Base-by-base conservation (phyloP, 2,329 filamentous ascomycete genomes). In the Aspergillus ruber region DNA sequence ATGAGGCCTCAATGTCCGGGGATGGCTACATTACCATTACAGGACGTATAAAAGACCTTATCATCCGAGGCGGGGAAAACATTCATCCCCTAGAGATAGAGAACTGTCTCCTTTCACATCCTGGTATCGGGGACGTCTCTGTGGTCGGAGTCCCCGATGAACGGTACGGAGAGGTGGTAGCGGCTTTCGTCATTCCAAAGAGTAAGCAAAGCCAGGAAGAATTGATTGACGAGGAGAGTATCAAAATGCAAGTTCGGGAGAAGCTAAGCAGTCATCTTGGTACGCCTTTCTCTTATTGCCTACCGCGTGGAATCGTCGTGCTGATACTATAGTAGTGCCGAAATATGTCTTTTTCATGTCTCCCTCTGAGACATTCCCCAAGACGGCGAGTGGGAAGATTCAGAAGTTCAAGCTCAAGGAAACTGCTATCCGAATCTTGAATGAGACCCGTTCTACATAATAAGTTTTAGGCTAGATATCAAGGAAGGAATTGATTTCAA, bases 301-400 rank as follows among this genome's bases (percentile, higher is more conserved):
- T 27, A 25, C 10, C 29, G 23, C 10, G 38, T 18, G 15, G 38
- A 23, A 0, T 7, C 1, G 23, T 4, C 4, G 7, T 18, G 17
- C 42, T 43, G 7, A 43, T 12, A 17, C 17, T 39, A 18, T 15
- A 18, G 12, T 46, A 78, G 88, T 88, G 45, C 91, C 91, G 0
- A 93, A 87, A 68, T 82, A 91, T 63, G 79, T 97, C n/a, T 95
- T 95, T 64, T 95, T 87, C 79, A 76, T 87, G 8, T 41, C 49
- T 3, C 57, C 60, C 5, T 55, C 56, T 0, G 77, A 84, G 1
- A 80, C 83, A n/a, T 94, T 88, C 64, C 91, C 91, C 17, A 96
- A 95, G 78, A 98, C 93, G 32, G 87, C 90, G 5, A 95, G 89
- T 65, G 91, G 91, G 20, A 98, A 98, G 80, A 90, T 97, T 47